These are phyloP conservation scores for Juglanconis oblonga DNA, from an alignment of 2,329 filamentous ascomycete genomes.

Conservation along the genomic window DNA sequence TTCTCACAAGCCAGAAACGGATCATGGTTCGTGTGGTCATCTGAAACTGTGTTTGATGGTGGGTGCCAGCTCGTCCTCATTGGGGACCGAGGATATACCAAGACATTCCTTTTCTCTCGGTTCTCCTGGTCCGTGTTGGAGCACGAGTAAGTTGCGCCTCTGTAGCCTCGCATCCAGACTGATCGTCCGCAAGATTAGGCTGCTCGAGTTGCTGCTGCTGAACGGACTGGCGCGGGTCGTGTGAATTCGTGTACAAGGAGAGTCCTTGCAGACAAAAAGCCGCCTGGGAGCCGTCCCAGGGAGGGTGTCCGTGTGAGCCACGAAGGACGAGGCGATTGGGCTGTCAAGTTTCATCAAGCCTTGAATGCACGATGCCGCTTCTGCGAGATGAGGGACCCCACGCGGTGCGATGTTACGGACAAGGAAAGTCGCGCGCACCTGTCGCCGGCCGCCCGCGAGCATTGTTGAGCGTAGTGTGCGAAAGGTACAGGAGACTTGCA, in stretches of 20 bases:
- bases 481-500: no score
- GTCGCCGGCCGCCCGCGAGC: constrained; percentile 18
- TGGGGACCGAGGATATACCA: not conserved
- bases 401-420: constrained; percentile 11
- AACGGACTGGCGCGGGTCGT: constrained; percentile 1
- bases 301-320: not conserved
- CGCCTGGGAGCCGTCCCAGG: no score
- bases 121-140: not conserved
- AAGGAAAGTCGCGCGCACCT: constrained; percentile 10
- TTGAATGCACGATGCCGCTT: constrained; percentile 16
- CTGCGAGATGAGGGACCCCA: constrained; percentile 16
- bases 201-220: constrained; percentile 3
- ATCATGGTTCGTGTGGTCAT: not conserved
- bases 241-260: constrained; percentile 5
- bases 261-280: constrained; percentile 13
- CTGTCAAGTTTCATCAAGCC: constrained; percentile 11
- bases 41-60: not conserved
- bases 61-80: not conserved
- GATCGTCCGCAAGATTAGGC: constrained; percentile 11
- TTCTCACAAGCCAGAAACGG: not conserved
- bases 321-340: constrained; percentile 8
- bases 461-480: constrained; percentile 5
- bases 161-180: not conserved
- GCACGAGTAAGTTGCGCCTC: constrained; percentile 4
- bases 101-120: constrained; percentile 4